These are phyloP conservation scores for Rhynchospora breviuscula DNA, from an alignment of 176 grass and related monocot genomes.

Conservation along the genomic window DNA sequence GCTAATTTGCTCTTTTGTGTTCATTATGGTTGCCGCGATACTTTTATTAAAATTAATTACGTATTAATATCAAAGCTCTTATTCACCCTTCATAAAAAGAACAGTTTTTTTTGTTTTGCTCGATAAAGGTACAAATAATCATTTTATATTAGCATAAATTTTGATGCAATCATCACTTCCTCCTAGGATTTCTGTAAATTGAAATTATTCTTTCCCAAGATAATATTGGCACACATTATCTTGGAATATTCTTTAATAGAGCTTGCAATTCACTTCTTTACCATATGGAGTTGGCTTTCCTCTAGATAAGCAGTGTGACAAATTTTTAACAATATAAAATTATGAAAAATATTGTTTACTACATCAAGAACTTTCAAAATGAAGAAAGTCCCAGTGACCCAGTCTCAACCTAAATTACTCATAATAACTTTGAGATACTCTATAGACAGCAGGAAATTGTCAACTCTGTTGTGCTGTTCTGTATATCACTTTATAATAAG, in stretches of 20 bases:
- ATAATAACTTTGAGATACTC: not conserved
- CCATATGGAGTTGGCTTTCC: slow-evolving; percentile 1
- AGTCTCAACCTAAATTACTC: not conserved
- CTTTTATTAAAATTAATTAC: not conserved
- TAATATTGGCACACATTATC: not conserved
- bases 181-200: slow-evolving; percentile 1
- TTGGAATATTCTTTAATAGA: slow-evolving; percentile 25
- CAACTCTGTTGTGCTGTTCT: not conserved
- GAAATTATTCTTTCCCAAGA: not conserved
- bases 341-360: not conserved
- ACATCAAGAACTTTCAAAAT: not conserved
- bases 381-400: not conserved
- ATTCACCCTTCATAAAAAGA: not conserved
- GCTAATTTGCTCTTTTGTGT: not conserved
- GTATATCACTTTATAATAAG: not conserved
- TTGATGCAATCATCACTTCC: not conserved
- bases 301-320: not conserved
- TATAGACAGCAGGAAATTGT: not conserved
- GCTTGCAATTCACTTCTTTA: slow-evolving; percentile 21
- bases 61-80: not conserved
- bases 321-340: slow-evolving; percentile 3
- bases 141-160: not conserved
- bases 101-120: not conserved
- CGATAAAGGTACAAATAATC: not conserved
- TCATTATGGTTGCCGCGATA: not conserved